These are phyloP conservation scores for Leucoagaricus sp. DNA, from an alignment of 1,284 basidiomycete species.

Conservation along the genomic window DNA sequence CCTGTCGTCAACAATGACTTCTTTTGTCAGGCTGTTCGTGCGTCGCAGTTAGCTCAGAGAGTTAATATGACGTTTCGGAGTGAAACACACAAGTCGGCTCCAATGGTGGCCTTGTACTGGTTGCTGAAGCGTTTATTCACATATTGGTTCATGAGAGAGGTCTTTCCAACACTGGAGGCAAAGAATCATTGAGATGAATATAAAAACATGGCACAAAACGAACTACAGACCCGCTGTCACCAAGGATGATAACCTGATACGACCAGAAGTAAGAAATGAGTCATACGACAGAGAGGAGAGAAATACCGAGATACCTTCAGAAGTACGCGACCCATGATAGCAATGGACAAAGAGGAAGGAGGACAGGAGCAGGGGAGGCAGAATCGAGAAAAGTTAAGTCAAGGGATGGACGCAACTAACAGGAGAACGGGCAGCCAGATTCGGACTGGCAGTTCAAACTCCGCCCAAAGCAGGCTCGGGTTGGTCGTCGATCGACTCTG, in stretches of 20 bases:
- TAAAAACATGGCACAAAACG: constrained; percentile 16
- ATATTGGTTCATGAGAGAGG: constrained; percentile 99
- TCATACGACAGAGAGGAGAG: constrained; percentile 3
- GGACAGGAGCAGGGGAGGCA: constrained; percentile 17
- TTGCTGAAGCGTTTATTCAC: constrained; percentile 99
- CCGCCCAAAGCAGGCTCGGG: constrained; percentile 26
- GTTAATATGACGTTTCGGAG: constrained; percentile 16
- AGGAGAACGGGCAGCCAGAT: constrained; percentile 21
- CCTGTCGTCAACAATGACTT: constrained; percentile 98
- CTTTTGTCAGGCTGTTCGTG: constrained; percentile 84
- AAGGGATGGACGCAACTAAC: constrained; percentile 20
- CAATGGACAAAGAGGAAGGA: constrained; percentile 7
- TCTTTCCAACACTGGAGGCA: constrained; percentile 90
- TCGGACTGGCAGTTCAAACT: constrained; percentile 39
- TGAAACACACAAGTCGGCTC: constrained; percentile 79
- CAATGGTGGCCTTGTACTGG: constrained; percentile 99
- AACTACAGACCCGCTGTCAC: constrained; percentile 88
- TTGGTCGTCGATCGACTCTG: constrained; percentile 14
- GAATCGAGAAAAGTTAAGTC: constrained; percentile 11
- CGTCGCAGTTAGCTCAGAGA: constrained; percentile 19
- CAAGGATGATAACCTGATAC: constrained; percentile 92
- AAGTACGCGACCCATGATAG: constrained; percentile 82
- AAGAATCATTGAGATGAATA: constrained; percentile 17
- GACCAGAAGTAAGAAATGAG: constrained; percentile 8
- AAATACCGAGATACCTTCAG: constrained; percentile 73